Conservation (phyloP, 345 rosid genomes). For the Eutrema japonicum region DNA sequence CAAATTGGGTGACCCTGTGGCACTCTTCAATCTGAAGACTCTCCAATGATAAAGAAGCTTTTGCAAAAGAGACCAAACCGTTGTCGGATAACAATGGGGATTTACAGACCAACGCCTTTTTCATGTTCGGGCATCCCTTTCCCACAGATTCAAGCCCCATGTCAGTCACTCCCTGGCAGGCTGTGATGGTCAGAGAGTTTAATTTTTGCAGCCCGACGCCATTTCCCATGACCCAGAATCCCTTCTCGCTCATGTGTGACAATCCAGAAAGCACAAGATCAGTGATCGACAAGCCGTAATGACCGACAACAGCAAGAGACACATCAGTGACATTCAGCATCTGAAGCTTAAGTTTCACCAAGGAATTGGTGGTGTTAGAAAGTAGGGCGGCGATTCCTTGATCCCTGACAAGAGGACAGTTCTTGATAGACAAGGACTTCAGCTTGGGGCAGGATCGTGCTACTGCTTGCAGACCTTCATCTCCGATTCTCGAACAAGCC, state of each 20-base stretch:
- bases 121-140: conserved; percentile 83
- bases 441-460: conserved; percentile 66
- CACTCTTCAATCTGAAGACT: conserved; percentile 88
- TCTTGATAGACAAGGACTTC: conserved; percentile 69
- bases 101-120: conserved; percentile 57
- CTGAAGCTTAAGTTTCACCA: conserved; percentile 77
- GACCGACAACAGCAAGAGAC: conserved; percentile 87
- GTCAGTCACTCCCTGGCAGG: conserved; percentile 82
- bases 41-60: conserved; percentile 68
- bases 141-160: conserved; percentile 73
- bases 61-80: conserved; percentile 77
- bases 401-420: conserved; percentile 83
- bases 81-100: conserved; percentile 70
- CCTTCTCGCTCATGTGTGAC: conserved; percentile 69
- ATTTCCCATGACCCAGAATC: conserved; percentile 97
- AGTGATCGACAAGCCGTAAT: conserved; percentile 74
- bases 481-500: conserved; percentile 74
- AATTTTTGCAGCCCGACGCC: conserved; percentile 85
- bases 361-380: conserved; percentile 53
- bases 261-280: conserved; percentile 71
- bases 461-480: conserved; percentile 73
- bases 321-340: conserved; percentile 72
- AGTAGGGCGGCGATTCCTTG: conserved; percentile 77
- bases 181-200: conserved; percentile 60
- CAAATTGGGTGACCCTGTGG: conserved; percentile 90